phyloP scores from a whole-genome alignment of 257 asterid genomes.

The Avicennia marina region DNA sequence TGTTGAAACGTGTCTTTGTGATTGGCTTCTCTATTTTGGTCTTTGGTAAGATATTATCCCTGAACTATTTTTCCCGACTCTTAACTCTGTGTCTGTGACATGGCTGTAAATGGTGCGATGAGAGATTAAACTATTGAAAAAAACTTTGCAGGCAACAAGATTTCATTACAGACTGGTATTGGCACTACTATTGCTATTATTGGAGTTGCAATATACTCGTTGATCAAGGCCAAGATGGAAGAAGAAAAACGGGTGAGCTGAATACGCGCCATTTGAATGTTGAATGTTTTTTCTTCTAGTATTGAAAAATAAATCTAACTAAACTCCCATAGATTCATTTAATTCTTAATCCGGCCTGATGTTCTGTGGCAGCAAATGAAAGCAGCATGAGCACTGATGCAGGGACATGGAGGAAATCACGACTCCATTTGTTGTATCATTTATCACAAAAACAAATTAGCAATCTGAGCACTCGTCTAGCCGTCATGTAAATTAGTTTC shows the following conservation, averaged over 20 bases:
- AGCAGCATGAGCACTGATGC: slow-evolving; percentile 49
- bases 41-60: slow-evolving; percentile 62
- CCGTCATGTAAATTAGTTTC: slow-evolving; percentile 34
- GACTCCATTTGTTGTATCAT: slow-evolving; percentile 29
- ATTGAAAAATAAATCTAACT: no score
- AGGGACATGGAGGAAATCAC: slow-evolving; percentile 20
- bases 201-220: slow-evolving; percentile 95
- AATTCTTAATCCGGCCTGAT: no score
- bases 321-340: no score
- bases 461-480: slow-evolving; percentile 19
- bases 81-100: not conserved
- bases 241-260: slow-evolving; percentile 93
- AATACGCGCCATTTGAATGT: not conserved
- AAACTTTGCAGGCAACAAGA: slow-evolving; percentile 71
- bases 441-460: slow-evolving; percentile 9
- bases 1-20: slow-evolving; percentile 96
- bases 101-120: not conserved
- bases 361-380: slow-evolving; percentile 55
- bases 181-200: slow-evolving; percentile 90
- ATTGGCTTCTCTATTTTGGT: slow-evolving; percentile 90
- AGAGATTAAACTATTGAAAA: not conserved
- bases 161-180: slow-evolving; percentile 89
- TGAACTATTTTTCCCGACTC: no score
- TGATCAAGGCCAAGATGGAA: slow-evolving; percentile 92
- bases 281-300: no score